These are phyloP conservation scores for Sarocladium kiliense DNA, from an alignment of 2,329 filamentous ascomycete species.

Conservation along the genomic window DNA sequence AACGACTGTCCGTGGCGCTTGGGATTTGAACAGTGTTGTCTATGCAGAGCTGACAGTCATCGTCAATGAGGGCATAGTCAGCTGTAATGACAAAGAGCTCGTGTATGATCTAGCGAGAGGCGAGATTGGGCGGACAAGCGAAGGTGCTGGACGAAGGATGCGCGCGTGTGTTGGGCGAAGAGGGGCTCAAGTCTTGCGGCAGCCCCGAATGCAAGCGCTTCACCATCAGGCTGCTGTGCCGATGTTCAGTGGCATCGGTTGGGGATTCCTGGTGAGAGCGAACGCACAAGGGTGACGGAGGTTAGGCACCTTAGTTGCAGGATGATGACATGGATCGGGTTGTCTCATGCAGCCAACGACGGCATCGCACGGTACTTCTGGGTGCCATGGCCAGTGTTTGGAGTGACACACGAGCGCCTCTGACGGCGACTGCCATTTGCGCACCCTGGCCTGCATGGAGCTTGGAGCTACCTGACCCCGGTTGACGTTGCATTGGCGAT, in stretches of 20 bases:
- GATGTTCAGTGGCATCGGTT: too few relatives aligned
- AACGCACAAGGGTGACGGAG: too few relatives aligned
- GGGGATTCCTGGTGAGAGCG: too few relatives aligned
- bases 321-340: background rate
- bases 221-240: too few relatives aligned
- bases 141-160: background rate
- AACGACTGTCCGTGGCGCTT: background rate
- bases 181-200: background rate
- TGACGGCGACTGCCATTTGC: background rate
- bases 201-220: background rate
- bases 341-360: background rate
- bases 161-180: background rate
- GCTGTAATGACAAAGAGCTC: background rate
- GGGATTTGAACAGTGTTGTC: background rate
- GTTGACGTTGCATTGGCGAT: slow-evolving; percentile 6
- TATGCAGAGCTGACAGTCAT: background rate
- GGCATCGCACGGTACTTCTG: background rate
- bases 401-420: too few relatives aligned
- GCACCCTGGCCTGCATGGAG: too few relatives aligned
- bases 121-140: too few relatives aligned
- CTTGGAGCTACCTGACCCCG: background rate
- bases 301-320: background rate
- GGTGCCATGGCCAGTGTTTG: background rate
- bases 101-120: too few relatives aligned
- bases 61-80: too few relatives aligned